Percentiles rank a stretch among this genome's conserved stretches.
These are phyloP conservation scores for Articulospora tetracladia DNA, from an alignment of 495 filamentous ascomycete genomes.

Conservation along the genomic window DNA sequence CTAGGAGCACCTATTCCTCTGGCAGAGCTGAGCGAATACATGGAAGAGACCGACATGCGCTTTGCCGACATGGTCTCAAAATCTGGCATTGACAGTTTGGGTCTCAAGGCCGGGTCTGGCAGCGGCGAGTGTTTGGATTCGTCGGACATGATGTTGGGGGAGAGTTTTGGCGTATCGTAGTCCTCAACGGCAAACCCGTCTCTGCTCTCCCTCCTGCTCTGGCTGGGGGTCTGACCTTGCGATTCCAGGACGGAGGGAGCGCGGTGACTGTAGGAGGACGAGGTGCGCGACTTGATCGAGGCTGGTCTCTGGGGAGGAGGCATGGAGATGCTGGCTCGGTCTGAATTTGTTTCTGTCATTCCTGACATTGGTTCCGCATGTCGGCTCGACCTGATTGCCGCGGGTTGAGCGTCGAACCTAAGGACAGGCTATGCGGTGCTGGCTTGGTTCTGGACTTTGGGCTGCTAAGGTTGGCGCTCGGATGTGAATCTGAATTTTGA, in stretches of 20 bases:
- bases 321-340: conserved; percentile 58
- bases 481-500: neutral
- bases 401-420: conserved; percentile 27
- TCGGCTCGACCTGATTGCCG: conserved; percentile 45
- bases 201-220: conserved; percentile 10
- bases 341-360: conserved; percentile 33
- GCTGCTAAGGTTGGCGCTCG: neutral
- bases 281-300: conserved; percentile 13
- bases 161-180: conserved; percentile 38
- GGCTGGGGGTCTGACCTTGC: too few relatives aligned
- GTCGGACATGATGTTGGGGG: conserved; percentile 26
- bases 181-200: conserved; percentile 34
- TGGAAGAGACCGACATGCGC: conserved; percentile 61
- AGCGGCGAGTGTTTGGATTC: conserved; percentile 29
- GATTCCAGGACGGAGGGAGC: neutral
- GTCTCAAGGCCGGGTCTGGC: conserved; percentile 43
- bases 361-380: conserved; percentile 40
- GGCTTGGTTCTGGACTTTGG: neutral
- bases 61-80: conserved; percentile 41
- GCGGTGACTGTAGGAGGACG: conserved; percentile 16
- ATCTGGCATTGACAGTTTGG: conserved; percentile 36
- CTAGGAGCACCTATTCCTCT: conserved; percentile 34
- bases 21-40: conserved; percentile 59
- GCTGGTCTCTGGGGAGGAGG: conserved; percentile 43
- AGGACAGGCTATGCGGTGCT: conserved; percentile 23